Evolutionary conservation across 139 green algal genomes (phyloP).

Genomic region (Chlorella sorokiniana): DNA sequence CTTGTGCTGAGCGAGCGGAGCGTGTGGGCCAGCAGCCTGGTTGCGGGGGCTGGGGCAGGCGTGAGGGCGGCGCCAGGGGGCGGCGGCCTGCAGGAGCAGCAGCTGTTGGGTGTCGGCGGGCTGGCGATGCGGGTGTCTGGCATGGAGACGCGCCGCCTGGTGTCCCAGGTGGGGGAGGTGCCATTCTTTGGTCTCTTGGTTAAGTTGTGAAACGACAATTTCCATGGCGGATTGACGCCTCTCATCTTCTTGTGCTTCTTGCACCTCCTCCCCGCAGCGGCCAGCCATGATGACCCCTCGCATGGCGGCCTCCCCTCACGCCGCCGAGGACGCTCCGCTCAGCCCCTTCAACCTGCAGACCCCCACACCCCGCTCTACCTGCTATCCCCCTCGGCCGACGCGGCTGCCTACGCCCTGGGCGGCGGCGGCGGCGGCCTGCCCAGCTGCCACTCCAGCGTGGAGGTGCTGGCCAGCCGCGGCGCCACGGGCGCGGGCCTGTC

Average conservation of each 20-base stretch:
- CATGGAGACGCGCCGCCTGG: constrained; percentile 35
- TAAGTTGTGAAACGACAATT: background rate
- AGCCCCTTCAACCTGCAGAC: constrained; percentile 8
- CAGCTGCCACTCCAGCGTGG: background rate
- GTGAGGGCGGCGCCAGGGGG: background rate
- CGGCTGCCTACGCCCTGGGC: background rate
- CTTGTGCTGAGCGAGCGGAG: background rate
- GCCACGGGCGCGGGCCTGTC: background rate
- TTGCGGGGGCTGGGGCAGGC: background rate
- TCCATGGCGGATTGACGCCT: background rate
- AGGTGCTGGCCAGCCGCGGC: background rate
- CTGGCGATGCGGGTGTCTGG: constrained; percentile 24
- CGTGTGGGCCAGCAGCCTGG: constrained; percentile 23
- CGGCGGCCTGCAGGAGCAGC: constrained; percentile 11
- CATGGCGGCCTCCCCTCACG: background rate
- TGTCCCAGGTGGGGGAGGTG: constrained; percentile 23
- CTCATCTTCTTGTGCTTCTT: background rate
- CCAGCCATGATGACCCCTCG: constrained; percentile 31
- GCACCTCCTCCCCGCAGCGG: background rate
- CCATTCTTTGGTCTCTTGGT: background rate
- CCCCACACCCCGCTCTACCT: constrained; percentile 16
- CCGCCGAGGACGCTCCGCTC: background rate
- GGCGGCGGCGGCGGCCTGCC: background rate
- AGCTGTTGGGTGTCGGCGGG: constrained; percentile 10
- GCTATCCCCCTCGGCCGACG: constrained; percentile 6